These are phyloP conservation scores for Yamadazyma nakazawae DNA, from an alignment of 805 yeast species.

Conservation along the genomic window DNA sequence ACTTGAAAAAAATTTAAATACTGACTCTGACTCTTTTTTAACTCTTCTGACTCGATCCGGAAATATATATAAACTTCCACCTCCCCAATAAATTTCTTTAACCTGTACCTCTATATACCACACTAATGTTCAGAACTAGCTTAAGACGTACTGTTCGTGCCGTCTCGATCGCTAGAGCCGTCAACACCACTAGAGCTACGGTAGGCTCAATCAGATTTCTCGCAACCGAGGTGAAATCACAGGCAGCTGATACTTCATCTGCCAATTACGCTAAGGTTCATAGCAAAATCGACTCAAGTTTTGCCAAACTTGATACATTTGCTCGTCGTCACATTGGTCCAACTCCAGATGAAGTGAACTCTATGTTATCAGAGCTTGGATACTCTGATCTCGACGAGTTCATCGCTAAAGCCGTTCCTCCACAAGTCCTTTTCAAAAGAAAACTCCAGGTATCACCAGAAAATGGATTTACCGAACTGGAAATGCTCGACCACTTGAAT, in stretches of 20 bases:
- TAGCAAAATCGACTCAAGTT: constrained; percentile 28
- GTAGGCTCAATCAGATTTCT: neutral
- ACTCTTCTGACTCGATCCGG: neutral
- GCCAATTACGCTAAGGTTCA: constrained; percentile 47
- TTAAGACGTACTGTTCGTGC: neutral
- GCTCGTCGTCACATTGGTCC: constrained; percentile 91
- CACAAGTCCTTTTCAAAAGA: constrained; percentile 66
- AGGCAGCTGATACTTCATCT: constrained; percentile 54
- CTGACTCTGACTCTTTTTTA: constrained; percentile 1
- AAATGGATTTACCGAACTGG: constrained; percentile 76
- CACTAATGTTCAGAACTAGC: neutral
- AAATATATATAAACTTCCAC: neutral
- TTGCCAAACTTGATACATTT: constrained; percentile 67
- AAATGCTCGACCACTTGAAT: constrained; percentile 67
- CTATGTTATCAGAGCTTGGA: constrained; percentile 67
- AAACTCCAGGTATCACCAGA: constrained; percentile 63
- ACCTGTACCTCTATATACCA: neutral
- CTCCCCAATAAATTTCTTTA: neutral
- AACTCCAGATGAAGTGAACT: constrained; percentile 53
- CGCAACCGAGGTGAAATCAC: neutral
- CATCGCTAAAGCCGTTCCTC: constrained; percentile 71
- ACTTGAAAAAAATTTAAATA: no score
- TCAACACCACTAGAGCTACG: neutral
- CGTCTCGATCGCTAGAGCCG: neutral
- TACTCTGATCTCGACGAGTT: constrained; percentile 67